Evolutionary conservation across 2,329 filamentous ascomycete species (phyloP).

Genomic region (Aaosphaeria arxii): DNA sequence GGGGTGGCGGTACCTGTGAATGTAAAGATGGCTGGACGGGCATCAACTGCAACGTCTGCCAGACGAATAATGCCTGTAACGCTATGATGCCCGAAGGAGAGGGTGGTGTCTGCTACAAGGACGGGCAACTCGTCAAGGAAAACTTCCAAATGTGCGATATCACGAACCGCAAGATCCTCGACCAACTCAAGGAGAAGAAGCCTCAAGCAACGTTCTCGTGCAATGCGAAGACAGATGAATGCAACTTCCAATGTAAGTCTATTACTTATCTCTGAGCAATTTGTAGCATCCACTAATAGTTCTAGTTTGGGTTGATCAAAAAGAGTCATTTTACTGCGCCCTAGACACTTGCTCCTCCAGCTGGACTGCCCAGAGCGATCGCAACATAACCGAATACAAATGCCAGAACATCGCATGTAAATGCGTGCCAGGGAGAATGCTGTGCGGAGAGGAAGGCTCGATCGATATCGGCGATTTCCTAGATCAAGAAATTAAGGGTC

Average conservation of each 20-base stretch:
- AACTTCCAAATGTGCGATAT: conserved; percentile 99
- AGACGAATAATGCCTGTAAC: conserved; percentile 77
- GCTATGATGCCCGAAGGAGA: conserved; percentile 74
- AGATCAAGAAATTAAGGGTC: conserved; percentile 76
- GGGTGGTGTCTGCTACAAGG: conserved; percentile 89
- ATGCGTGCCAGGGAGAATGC: conserved; percentile 87
- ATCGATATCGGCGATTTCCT: conserved; percentile 92
- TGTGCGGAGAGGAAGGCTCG: conserved; percentile 87
- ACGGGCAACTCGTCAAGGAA: conserved; percentile 84
- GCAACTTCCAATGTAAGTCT: conserved; percentile 87
- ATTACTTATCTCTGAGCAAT: not conserved
- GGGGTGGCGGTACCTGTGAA: conserved; percentile 67
- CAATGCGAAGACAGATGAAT: conserved; percentile 68
- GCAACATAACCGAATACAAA: conserved; percentile 80
- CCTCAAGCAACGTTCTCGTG: conserved; percentile 96
- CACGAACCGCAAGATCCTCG: conserved; percentile 89
- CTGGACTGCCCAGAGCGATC: conserved; percentile 63
- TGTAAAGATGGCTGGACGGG: conserved; percentile 94
- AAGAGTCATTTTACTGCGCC: conserved; percentile 95
- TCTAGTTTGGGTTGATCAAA: conserved; percentile 87
- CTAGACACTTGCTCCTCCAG: conserved; percentile 75
- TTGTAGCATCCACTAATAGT: conserved; percentile 24
- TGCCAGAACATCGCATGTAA: conserved; percentile 83
- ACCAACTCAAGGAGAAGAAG: conserved; percentile 77
- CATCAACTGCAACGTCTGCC: conserved; percentile 96